phyloP scores from a whole-genome alignment of 371 early-diverging fungal species.

The Syncephalis fuscata region DNA sequence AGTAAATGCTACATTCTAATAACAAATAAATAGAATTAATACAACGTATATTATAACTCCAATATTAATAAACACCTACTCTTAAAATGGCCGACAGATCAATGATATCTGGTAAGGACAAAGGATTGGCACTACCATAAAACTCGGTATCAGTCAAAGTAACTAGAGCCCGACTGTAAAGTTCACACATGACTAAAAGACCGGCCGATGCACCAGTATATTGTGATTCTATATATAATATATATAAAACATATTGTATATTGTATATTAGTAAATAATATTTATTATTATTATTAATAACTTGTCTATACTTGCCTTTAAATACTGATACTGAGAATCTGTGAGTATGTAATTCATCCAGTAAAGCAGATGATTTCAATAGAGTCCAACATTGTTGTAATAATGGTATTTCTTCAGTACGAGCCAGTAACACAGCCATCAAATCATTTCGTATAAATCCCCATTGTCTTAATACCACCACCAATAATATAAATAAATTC shows the following conservation, averaged over 20 bases:
- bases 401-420: no score
- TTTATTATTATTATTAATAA: slow-evolving; percentile 3
- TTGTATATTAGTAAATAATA: no score
- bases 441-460: no score
- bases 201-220: slow-evolving; percentile 23
- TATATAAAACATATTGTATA: no score
- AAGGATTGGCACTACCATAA: slow-evolving; percentile 30
- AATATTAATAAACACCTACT: slow-evolving; percentile 18
- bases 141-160: slow-evolving; percentile 79
- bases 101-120: slow-evolving; percentile 26
- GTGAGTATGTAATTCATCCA: slow-evolving; percentile 5
- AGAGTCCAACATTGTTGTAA: neutral
- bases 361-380: neutral
- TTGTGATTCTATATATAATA: neutral
- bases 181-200: slow-evolving; percentile 47
- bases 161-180: slow-evolving; percentile 47
- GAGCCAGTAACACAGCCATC: no score
- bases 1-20: slow-evolving; percentile 47
- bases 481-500: no score
- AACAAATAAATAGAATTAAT: slow-evolving; percentile 2
- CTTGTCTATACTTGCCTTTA: slow-evolving; percentile 6
- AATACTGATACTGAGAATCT: slow-evolving; percentile 13
- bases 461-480: no score
- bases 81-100: slow-evolving; percentile 30
- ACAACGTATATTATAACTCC: slow-evolving; percentile 3